Evolutionary conservation across 1,284 basidiomycete species (phyloP).

Genomic region (Austroboletus niveus): DNA sequence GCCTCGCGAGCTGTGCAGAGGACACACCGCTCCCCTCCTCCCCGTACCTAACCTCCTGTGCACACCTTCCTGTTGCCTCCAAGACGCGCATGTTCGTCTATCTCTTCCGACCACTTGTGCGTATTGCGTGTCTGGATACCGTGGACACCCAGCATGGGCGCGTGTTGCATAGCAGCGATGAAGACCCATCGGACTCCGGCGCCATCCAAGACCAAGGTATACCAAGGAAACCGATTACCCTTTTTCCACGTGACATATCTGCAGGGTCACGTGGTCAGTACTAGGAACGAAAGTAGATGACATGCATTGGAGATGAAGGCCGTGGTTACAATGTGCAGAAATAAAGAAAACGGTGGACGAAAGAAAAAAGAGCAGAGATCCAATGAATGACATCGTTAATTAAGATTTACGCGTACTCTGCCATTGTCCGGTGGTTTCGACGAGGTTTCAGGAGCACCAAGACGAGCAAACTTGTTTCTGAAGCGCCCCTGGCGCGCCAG

Average conservation of each 20-base stretch:
- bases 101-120: background rate
- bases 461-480: slow-evolving; percentile 28
- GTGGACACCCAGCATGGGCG: background rate
- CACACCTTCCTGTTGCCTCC: slow-evolving; percentile 2
- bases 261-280: slow-evolving; percentile 21
- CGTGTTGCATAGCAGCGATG: slow-evolving; percentile 1
- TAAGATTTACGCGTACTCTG: slow-evolving; percentile 36
- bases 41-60: slow-evolving; percentile 8
- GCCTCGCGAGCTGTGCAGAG: background rate
- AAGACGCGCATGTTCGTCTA: background rate
- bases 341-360: slow-evolving; percentile 16
- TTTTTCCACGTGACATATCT: slow-evolving; percentile 26
- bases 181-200: slow-evolving; percentile 1
- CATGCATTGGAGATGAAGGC: slow-evolving; percentile 26
- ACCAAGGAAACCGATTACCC: slow-evolving; percentile 7
- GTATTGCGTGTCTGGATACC: background rate
- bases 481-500: slow-evolving; percentile 26
- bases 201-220: slow-evolving; percentile 4
- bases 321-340: slow-evolving; percentile 28
- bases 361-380: slow-evolving; percentile 7
- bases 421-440: slow-evolving; percentile 34
- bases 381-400: slow-evolving; percentile 26
- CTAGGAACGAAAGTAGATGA: slow-evolving; percentile 10
- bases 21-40: slow-evolving; percentile 1
- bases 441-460: slow-evolving; percentile 29